Conservation (phyloP, 2,329 filamentous ascomycete species). For the Penicillium vulpinum region DNA sequence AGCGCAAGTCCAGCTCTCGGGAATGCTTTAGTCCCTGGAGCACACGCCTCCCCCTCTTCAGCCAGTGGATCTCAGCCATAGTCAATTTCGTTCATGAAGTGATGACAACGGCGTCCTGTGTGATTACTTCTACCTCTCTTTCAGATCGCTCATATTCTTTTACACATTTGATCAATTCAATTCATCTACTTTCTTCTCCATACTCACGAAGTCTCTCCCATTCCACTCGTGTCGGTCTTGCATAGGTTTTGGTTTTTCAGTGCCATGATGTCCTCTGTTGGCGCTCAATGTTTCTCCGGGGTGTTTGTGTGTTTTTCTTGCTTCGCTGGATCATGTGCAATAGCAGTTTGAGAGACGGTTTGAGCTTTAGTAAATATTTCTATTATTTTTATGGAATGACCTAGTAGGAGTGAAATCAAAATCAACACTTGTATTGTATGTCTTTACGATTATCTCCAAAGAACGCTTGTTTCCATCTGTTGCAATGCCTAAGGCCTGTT, state of each 20-base stretch:
- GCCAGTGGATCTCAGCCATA: constrained; percentile 16
- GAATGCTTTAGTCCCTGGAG: neutral
- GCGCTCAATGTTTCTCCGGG: constrained; percentile 6
- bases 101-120: constrained; percentile 18
- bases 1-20: constrained; percentile 21
- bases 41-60: constrained; percentile 12
- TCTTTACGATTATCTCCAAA: neutral
- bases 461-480: neutral
- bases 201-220: constrained; percentile 2
- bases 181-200: constrained; percentile 1
- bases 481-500: neutral
- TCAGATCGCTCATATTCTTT: constrained; percentile 18
- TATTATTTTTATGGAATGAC: neutral
- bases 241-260: constrained; percentile 16
- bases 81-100: constrained; percentile 19
- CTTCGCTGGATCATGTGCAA: constrained; percentile 5
- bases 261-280: constrained; percentile 10
- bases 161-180: constrained; percentile 11
- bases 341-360: constrained; percentile 1
- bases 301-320: constrained; percentile 3
- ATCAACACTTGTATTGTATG: neutral
- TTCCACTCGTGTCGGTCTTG: constrained; percentile 14
- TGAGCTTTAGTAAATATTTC: neutral
- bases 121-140: constrained; percentile 12
- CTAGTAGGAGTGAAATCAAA: neutral